These are phyloP conservation scores for Apiospora phragmitis DNA, from an alignment of 2,329 filamentous ascomycete genomes.

Conservation along the genomic window DNA sequence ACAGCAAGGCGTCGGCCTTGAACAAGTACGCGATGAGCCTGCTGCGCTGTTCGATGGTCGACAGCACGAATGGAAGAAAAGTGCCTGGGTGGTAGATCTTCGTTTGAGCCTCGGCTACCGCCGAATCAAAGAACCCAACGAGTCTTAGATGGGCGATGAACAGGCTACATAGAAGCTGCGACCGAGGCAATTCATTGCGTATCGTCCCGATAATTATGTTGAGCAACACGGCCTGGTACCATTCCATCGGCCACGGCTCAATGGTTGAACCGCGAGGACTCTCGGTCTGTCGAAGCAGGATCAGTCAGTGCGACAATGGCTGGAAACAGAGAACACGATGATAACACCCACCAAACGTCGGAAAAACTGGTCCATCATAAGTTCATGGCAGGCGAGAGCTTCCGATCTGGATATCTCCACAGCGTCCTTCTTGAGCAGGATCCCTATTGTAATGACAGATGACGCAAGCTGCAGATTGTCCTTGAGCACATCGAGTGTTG, in stretches of 20 bases:
- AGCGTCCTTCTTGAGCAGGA: neutral
- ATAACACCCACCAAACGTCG: constrained; percentile 1
- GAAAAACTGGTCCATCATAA: constrained; percentile 8
- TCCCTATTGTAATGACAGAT: constrained; percentile 9
- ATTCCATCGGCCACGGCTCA: constrained; percentile 9
- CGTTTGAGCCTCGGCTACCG: neutral
- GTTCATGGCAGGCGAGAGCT: neutral
- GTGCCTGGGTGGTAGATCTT: constrained; percentile 7
- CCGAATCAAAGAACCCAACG: constrained; percentile 6
- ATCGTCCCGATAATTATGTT: constrained; percentile 8
- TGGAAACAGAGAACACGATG: neutral
- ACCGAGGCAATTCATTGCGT: neutral
- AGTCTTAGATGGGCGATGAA: constrained; percentile 11
- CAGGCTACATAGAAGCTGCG: neutral
- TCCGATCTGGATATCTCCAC: neutral
- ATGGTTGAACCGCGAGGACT: neutral
- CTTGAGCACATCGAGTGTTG: neutral
- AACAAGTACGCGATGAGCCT: constrained; percentile 11
- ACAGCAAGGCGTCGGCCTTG: constrained; percentile 7
- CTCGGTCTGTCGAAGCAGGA: neutral
- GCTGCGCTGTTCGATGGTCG: neutral
- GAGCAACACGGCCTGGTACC: neutral
- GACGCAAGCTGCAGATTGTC: neutral
- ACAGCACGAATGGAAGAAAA: neutral
- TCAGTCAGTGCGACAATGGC: neutral